Conservation (phyloP, 2,329 filamentous ascomycete genomes). For the Sarocladium strictum region DNA sequence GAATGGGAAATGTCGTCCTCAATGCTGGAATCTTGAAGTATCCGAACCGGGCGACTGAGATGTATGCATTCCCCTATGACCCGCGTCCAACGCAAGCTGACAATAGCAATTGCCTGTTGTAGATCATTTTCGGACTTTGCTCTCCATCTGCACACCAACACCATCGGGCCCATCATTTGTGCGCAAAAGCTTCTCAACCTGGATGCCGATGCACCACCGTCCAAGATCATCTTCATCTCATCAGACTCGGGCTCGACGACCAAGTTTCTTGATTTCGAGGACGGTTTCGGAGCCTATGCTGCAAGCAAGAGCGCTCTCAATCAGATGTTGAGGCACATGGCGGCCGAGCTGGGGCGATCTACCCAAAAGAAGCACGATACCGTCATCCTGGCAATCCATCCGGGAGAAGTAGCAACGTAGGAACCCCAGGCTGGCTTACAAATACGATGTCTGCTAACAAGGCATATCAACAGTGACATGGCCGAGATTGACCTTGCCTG, state of each 20-base stretch:
- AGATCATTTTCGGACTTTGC: conserved; percentile 11
- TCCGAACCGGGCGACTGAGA: conserved; percentile 10
- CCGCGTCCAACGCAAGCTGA: too few species aligned
- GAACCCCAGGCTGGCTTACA: not conserved
- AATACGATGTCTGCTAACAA: not conserved
- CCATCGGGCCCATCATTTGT: conserved; percentile 12
- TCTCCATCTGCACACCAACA: conserved; percentile 13
- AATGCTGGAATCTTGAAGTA: conserved; percentile 10
- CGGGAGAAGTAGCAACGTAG: conserved; percentile 10
- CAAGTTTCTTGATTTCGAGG: conserved; percentile 10
- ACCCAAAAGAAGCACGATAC: conserved; percentile 7
- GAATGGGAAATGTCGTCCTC: conserved; percentile 7
- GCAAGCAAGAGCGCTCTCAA: conserved; percentile 13
- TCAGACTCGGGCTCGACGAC: conserved; percentile 12
- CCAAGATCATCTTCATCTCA: conserved; percentile 10
- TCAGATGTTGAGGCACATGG: conserved; percentile 12
- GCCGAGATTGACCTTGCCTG: conserved; percentile 8
- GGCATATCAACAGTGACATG: conserved; percentile 4
- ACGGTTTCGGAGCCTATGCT: conserved; percentile 12
- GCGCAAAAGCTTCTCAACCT: conserved; percentile 12
- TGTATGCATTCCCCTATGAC: not conserved
- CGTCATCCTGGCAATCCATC: conserved; percentile 8
- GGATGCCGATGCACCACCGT: not conserved
- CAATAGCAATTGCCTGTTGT: too few species aligned
- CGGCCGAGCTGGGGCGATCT: not conserved